phyloP scores from a whole-genome alignment of 257 asterid genomes.

The Solanum pinnatisectum region DNA sequence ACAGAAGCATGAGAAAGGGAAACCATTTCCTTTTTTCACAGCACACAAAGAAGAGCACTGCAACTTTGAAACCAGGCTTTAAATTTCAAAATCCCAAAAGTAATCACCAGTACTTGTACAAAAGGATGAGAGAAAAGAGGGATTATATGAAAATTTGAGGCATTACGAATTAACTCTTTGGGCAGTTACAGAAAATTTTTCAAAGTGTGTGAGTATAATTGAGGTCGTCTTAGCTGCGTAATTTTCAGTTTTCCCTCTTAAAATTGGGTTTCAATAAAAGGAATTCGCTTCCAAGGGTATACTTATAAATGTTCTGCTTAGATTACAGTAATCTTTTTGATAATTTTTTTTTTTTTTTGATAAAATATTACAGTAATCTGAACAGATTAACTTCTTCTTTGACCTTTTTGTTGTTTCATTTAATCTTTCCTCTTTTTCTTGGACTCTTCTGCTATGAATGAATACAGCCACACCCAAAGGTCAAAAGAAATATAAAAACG shows the following conservation, averaged over 20 bases:
- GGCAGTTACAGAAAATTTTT: not conserved
- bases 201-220: not conserved
- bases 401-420: not conserved
- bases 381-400: not conserved
- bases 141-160: not conserved
- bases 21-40: not conserved
- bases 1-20: not conserved
- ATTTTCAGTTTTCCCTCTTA: not conserved
- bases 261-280: not conserved
- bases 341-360: not conserved
- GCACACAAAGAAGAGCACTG: not conserved
- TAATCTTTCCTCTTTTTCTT: not conserved
- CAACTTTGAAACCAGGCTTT: not conserved
- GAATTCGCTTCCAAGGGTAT: not conserved
- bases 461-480: not conserved
- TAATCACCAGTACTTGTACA: not conserved
- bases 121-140: not conserved
- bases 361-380: not conserved
- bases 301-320: not conserved
- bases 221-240: not conserved
- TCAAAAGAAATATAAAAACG: not conserved
- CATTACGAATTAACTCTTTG: not conserved
- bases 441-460: not conserved
- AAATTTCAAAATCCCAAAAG: not conserved
- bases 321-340: not conserved